Evolutionary conservation across 345 rosid species (phyloP).

Genomic region (Citrus medica): DNA sequence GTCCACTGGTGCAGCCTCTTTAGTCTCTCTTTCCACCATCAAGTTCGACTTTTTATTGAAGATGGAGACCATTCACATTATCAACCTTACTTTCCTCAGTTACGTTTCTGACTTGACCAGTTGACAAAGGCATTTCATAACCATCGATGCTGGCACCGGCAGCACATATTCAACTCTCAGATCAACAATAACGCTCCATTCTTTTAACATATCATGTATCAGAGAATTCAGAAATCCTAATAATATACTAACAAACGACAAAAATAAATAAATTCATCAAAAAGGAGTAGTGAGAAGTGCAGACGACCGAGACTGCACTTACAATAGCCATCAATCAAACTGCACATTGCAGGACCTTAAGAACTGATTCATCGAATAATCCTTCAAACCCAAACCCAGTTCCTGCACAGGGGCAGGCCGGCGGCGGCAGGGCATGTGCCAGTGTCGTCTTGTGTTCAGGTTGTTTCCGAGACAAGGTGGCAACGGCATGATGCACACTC

Average conservation of each 20-base stretch:
- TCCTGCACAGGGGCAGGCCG: neutral
- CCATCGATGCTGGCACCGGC: slow-evolving; percentile 1
- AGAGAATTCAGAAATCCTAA: neutral
- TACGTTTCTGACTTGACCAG: neutral
- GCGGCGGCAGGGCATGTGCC: neutral
- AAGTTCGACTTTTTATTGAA: slow-evolving; percentile 2
- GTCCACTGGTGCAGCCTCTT: neutral
- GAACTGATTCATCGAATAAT: neutral
- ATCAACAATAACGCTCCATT: neutral
- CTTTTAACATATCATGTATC: neutral
- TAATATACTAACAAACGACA: neutral
- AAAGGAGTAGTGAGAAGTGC: neutral
- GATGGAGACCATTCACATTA: neutral
- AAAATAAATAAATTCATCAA: neutral
- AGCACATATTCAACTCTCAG: neutral
- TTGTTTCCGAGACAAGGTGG: neutral
- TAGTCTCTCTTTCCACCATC: neutral
- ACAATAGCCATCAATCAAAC: neutral
- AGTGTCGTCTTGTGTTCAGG: neutral
- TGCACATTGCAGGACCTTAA: neutral
- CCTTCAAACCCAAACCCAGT: neutral
- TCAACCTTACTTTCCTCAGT: slow-evolving; percentile 1
- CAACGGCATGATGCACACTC: neutral
- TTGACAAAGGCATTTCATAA: neutral
- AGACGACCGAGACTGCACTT: neutral